Base-by-base conservation (phyloP, 208 protist genomes). In the Porcisia deanei region DNA sequence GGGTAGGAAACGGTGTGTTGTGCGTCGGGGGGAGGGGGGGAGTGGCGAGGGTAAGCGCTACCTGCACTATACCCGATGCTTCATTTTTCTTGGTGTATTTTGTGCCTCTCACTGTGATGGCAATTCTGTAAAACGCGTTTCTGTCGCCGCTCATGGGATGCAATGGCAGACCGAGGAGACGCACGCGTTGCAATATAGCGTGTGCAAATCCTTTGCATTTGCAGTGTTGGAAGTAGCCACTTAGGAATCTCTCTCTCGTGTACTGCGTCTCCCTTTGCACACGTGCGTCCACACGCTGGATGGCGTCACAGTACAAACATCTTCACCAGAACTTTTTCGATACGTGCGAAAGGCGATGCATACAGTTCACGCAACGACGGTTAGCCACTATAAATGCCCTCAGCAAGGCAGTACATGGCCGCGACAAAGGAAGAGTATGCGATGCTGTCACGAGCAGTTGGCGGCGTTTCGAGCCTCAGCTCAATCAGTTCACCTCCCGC, bases 321-420 rank as follows among this genome's bases (percentile, higher is more conserved):
- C 72, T 90, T 92, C 2, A 88, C 73, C 14, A 94, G 73, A 22
- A 94, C 84, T 73, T 91, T 92, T 49, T 77, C 69, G n/a, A 90
- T 60, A 41, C 87, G 82, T 1, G 86, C 59, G 30, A 74, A 78
- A 12, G 84, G 78, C 20, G 82, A 91, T 1, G 87, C 76, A 77
- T 87, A 92, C 64, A 80, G 88, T 39, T 79, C 73, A 39, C 52
- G 80, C 65, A 91, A 78, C 18, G 72, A 30, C 16, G 82, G 12
- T 64, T 70, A 76, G n/a, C 37, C 54, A 41, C 84, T 84, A 75
- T 94, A 94, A 57, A 94, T 82, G 43, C 49, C 30, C 57, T 94
- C 88, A 0, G 87, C 86, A 22, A 94, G 68, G 63, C 88, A 83
- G 77, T 81, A 88, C 37, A 94, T 69, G 3, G 86, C 81, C 20